phyloP scores from a whole-genome alignment of 106 monocot species.

The Phalaenopsis aphrodite region DNA sequence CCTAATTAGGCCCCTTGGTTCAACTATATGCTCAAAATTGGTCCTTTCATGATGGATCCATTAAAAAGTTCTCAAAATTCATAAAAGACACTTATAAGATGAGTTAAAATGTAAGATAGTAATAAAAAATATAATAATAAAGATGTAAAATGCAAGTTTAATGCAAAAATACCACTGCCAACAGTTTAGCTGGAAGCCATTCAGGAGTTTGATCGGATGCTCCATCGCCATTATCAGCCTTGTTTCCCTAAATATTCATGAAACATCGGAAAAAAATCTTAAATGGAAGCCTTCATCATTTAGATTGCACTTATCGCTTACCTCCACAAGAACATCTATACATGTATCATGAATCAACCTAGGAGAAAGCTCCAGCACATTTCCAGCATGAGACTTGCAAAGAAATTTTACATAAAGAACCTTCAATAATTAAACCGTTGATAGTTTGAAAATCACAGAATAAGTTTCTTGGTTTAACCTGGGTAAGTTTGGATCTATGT shows the following conservation, averaged over 20 bases:
- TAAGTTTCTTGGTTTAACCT: constrained; percentile 23
- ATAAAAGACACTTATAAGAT: too few species aligned
- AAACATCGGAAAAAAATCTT: neutral
- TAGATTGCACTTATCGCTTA: constrained; percentile 8
- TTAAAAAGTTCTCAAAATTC: too few species aligned
- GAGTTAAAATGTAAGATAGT: too few species aligned
- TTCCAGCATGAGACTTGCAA: constrained; percentile 4
- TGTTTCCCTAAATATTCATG: constrained; percentile 11
- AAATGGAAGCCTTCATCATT: neutral
- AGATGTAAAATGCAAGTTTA: too few species aligned
- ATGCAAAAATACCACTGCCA: constrained; percentile 39
- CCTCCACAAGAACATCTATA: constrained; percentile 70
- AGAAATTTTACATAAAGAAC: neutral
- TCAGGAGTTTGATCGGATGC: constrained; percentile 7
- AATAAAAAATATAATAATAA: too few species aligned
- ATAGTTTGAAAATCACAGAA: neutral
- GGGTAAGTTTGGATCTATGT: constrained; percentile 35
- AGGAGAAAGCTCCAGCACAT: constrained; percentile 33
- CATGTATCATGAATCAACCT: constrained; percentile 40
- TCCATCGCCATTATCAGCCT: neutral
- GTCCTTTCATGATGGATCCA: too few species aligned
- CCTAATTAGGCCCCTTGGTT: too few species aligned
- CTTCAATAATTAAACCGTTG: neutral
- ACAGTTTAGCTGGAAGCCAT: constrained; percentile 39
- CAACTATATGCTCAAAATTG: too few species aligned